Conservation (phyloP, 345 rosid genomes). For the Euphorbia tirucalli region DNA sequence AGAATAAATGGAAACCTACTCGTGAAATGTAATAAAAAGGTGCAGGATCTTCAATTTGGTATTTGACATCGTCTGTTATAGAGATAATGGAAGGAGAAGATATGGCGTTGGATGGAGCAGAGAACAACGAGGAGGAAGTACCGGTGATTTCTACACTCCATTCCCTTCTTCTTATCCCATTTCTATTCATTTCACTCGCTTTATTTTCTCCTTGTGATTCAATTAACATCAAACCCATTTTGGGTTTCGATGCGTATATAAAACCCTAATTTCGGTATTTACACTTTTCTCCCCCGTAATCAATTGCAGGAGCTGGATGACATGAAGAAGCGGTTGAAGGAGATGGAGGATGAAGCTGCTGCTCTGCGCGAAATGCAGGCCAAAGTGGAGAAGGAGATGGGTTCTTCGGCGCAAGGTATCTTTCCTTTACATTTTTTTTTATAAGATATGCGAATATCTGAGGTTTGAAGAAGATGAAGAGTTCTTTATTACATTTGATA, state of each 20-base stretch:
- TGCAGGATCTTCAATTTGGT: not conserved
- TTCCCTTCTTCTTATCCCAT: not conserved
- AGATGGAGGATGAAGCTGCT: constrained; percentile 29
- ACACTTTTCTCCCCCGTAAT: not conserved
- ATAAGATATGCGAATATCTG: not conserved
- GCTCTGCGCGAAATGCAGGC: constrained; percentile 25
- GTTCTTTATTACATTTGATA: too few relatives aligned
- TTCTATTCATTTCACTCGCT: not conserved
- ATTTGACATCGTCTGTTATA: not conserved
- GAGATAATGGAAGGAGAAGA: constrained; percentile 39
- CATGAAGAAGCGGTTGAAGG: constrained; percentile 24
- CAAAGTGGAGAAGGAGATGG: constrained; percentile 25
- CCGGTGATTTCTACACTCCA: not conserved
- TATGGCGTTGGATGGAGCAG: constrained; percentile 36
- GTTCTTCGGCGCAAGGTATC: constrained; percentile 16
- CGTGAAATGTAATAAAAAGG: not conserved
- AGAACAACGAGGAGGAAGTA: constrained; percentile 38
- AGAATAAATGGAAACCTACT: not conserved
- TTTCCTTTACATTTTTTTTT: not conserved
- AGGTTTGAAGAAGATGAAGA: not conserved
- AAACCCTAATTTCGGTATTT: constrained; percentile 6
- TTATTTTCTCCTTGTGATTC: not conserved
- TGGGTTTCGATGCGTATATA: not conserved
- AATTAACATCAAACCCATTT: not conserved
- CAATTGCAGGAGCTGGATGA: constrained; percentile 23